Evolutionary conservation across 2,329 filamentous ascomycete species (phyloP), one percentile per base, ranked within the genome.

Genomic region (Fusarium brachygibbosum): DNA sequence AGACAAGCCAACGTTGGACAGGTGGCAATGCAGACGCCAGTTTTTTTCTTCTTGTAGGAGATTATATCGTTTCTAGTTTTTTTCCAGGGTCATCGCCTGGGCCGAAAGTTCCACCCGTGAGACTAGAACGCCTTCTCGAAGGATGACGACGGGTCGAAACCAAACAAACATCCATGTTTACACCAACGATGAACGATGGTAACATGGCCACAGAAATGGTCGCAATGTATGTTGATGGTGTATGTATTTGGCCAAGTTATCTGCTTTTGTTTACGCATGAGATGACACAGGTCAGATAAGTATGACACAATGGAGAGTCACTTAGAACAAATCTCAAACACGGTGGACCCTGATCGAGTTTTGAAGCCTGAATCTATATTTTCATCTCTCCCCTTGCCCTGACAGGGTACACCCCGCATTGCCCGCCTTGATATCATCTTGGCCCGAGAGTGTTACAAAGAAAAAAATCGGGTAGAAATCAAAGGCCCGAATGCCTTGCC

Each of bases 1-100:
- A 59, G 58, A 58, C 71, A 68, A 74, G 69, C 69, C 72, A 71
- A 41, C 56, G 50, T 31, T 60, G 61, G 69, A 72, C 73, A 75
- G 46, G 59, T 75, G 73, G 65, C 73, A 65, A 32, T 73, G 73
- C 73, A 71, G 71, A 55, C 25, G 49, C 29, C 52, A 38, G 38
- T 23, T 8, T 25, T 56, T 58, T 62, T 42, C 50, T 60, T 63
- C 53, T 57, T 64, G 25, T 37, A 38, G 28, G 34, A 51, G 17
- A 28, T 35, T 40, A 40, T 40, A 40, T 40, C 25, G n/a, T 12
- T 6, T 51, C 25, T 35, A 16, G 25, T 51, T 51, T 28, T 40
- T 38, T 40, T 29, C 45, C 45, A 51, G 52, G 68, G 70, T 58
- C 69, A 61, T 74, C 62, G 66, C 63, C 62, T 64, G 38, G 68